phyloP scores from a whole-genome alignment of 495 filamentous ascomycete genomes.

The Penicillium silybi region DNA sequence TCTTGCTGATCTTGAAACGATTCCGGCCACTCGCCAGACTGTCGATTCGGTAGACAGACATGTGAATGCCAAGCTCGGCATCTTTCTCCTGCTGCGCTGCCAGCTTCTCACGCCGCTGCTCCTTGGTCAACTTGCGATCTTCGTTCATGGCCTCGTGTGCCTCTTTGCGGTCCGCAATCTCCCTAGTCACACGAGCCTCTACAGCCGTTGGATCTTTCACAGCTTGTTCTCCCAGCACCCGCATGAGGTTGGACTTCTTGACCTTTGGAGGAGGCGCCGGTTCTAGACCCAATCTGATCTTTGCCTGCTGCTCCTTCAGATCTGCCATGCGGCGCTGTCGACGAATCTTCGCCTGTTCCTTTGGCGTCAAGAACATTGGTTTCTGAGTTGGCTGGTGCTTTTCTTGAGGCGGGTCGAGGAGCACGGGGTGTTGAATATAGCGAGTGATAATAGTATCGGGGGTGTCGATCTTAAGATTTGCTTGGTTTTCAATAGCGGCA shows the following conservation, averaged over 20 bases:
- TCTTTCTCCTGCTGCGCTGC: constrained; percentile 81
- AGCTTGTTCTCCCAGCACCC: constrained; percentile 93
- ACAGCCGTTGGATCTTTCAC: constrained; percentile 98
- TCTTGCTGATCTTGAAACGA: constrained; percentile 87
- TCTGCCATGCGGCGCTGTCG: constrained; percentile 88
- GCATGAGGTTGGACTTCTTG: constrained; percentile 94
- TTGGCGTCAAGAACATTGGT: constrained; percentile 86
- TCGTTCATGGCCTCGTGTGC: constrained; percentile 77
- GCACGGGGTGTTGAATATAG: constrained; percentile 92
- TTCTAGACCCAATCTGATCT: constrained; percentile 85
- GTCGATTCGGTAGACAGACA: constrained; percentile 84
- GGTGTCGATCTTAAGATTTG: constrained; percentile 69
- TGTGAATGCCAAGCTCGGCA: constrained; percentile 73
- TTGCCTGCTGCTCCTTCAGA: constrained; percentile 92
- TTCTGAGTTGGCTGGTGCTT: constrained; percentile 74
- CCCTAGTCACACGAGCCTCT: constrained; percentile 84
- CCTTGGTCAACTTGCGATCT: constrained; percentile 85
- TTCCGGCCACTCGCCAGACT: constrained; percentile 85
- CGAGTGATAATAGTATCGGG: constrained; percentile 80
- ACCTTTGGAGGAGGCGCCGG: constrained; percentile 90
- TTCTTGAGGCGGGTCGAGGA: constrained; percentile 86
- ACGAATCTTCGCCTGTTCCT: constrained; percentile 87
- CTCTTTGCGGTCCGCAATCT: constrained; percentile 79
- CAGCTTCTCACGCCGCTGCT: constrained; percentile 83
- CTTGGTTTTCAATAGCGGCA: constrained; percentile 56